phyloP scores from a whole-genome alignment of 176 grass and related monocot genomes.

The Triticum turgidum region DNA sequence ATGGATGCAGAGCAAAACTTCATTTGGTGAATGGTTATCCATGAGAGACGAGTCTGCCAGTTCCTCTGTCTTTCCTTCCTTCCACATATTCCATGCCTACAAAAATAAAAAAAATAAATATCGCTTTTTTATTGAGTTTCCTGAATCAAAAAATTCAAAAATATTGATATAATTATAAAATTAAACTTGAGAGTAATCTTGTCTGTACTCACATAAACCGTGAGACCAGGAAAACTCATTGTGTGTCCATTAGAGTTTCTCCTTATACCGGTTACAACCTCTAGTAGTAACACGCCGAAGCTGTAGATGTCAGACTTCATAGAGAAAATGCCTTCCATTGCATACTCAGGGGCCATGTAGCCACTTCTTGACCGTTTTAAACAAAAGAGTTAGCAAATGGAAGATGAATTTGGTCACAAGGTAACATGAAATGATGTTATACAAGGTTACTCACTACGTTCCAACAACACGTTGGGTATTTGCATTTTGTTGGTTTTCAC shows the following conservation, averaged over 20 bases:
- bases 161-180: neutral
- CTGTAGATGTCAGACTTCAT: conserved; percentile 56
- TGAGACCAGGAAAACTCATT: conserved; percentile 25
- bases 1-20: conserved; percentile 44
- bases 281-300: conserved; percentile 47
- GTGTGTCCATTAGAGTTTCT: conserved; percentile 27
- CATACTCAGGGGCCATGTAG: conserved; percentile 66
- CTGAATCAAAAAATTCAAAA: neutral
- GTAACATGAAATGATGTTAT: neutral
- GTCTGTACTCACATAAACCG: conserved; percentile 29
- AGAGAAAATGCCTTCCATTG: conserved; percentile 56
- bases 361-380: conserved; percentile 1
- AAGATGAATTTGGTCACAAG: neutral
- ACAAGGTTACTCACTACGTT: conserved; percentile 36
- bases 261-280: conserved; percentile 39
- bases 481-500: conserved; percentile 34
- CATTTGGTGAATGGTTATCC: conserved; percentile 1
- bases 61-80: conserved; percentile 26
- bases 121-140: neutral
- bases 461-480: conserved; percentile 41
- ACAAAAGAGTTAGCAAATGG: neutral
- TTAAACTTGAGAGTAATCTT: neutral
- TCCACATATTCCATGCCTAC: conserved; percentile 56
- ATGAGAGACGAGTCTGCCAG: conserved; percentile 31
- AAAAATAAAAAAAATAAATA: neutral